phyloP scores from a whole-genome alignment of 2,329 filamentous ascomycete species.

The Fusarium vanettenii region DNA sequence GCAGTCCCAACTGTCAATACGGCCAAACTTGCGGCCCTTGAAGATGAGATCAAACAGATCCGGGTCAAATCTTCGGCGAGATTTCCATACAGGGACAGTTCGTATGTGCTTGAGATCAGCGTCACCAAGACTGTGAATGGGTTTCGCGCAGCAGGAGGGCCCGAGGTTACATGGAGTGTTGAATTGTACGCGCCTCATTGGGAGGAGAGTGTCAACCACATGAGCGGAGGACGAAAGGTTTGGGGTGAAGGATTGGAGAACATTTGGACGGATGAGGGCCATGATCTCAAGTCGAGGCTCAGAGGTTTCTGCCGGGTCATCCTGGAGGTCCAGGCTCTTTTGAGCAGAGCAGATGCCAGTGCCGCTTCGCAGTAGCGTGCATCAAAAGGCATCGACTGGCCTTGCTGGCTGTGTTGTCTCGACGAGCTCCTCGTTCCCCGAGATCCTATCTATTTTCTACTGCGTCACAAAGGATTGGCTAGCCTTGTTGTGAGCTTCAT shows the following conservation, averaged over 20 bases:
- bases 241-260: constrained; percentile 46
- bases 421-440: background rate
- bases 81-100: constrained; percentile 46
- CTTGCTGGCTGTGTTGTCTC: constrained; percentile 6
- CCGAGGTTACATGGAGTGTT: constrained; percentile 46
- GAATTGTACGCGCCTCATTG: constrained; percentile 50
- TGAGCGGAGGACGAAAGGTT: constrained; percentile 42
- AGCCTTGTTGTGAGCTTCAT: constrained; percentile 15
- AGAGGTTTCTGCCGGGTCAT: constrained; percentile 46
- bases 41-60: constrained; percentile 29
- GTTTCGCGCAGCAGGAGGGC: constrained; percentile 6
- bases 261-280: constrained; percentile 48
- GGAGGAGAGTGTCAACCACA: constrained; percentile 51
- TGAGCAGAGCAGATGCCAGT: constrained; percentile 31
- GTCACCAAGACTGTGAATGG: constrained; percentile 45
- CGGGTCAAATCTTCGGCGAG: constrained; percentile 42
- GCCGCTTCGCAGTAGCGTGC: constrained; percentile 12
- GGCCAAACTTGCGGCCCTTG: constrained; percentile 9
- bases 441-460: constrained; percentile 10
- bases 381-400: constrained; percentile 4
- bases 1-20: constrained; percentile 24
- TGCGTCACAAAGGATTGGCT: background rate
- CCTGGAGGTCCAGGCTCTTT: constrained; percentile 45
- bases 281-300: constrained; percentile 43
- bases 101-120: constrained; percentile 49